These are phyloP conservation scores for Ramalina peruviana DNA, from an alignment of 495 filamentous ascomycete genomes.

Conservation along the genomic window DNA sequence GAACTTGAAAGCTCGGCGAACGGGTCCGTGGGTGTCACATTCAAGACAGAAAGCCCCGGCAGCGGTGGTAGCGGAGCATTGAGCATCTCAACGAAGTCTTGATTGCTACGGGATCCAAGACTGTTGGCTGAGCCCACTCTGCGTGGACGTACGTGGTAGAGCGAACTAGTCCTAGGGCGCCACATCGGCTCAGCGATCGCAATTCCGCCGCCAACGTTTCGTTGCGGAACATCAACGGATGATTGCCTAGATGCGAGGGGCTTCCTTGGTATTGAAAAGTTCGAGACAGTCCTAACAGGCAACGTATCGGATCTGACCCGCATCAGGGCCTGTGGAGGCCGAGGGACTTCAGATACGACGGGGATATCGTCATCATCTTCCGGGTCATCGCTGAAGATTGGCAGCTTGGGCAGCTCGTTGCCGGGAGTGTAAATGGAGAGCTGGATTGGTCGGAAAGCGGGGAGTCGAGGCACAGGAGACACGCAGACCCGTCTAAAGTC, in stretches of 20 bases:
- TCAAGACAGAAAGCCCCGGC: slow-evolving; percentile 1
- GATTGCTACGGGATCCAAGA: slow-evolving; percentile 10
- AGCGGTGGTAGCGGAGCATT: slow-evolving; percentile 7
- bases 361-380: slow-evolving; percentile 1
- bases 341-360: not conserved
- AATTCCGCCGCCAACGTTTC: slow-evolving; percentile 12
- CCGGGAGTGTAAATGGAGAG: slow-evolving; percentile 58
- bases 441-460: slow-evolving; percentile 53
- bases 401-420: slow-evolving; percentile 48
- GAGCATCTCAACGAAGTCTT: slow-evolving; percentile 15
- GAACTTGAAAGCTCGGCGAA: slow-evolving; percentile 9
- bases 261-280: slow-evolving; percentile 14
- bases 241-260: slow-evolving; percentile 10
- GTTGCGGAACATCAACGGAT: slow-evolving; percentile 11
- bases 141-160: slow-evolving; percentile 4
- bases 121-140: slow-evolving; percentile 6
- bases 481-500: slow-evolving; percentile 37
- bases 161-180: slow-evolving; percentile 4
- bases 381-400: slow-evolving; percentile 25
- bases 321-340: slow-evolving; percentile 14
- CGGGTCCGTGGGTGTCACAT: not conserved
- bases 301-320: slow-evolving; percentile 15
- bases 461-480: slow-evolving; percentile 17
- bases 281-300: slow-evolving; percentile 7
- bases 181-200: slow-evolving; percentile 1